A percentile compares a stretch with the other conserved stretches of the same genome.
These are phyloP conservation scores for Coemansia sp. DNA, from an alignment of 192 early-diverging fungal species.

Conservation along the genomic window DNA sequence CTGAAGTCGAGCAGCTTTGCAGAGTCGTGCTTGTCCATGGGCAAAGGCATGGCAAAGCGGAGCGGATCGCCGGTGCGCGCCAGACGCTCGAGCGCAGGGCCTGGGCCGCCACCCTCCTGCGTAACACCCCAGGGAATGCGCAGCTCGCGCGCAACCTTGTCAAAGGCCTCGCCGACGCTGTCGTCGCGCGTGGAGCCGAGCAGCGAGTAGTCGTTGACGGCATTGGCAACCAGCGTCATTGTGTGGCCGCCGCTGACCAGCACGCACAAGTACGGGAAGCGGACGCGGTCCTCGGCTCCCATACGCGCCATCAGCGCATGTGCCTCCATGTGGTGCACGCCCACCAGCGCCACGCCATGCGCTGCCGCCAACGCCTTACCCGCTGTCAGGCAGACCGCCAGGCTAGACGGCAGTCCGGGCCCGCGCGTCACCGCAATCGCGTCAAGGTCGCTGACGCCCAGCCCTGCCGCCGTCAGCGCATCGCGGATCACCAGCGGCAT, in stretches of 20 bases:
- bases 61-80: conserved; percentile 57
- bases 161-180: conserved; percentile 77
- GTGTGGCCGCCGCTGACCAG: conserved; percentile 80
- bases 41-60: conserved; percentile 56
- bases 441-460: conserved; percentile 61
- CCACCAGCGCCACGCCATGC: conserved; percentile 63
- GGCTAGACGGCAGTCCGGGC: conserved; percentile 68
- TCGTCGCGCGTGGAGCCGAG: conserved; percentile 72
- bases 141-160: conserved; percentile 72
- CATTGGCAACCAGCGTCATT: conserved; percentile 58
- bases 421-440: conserved; percentile 75
- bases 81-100: conserved; percentile 65
- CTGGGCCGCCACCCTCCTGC: conserved; percentile 65
- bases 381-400: conserved; percentile 68
- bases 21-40: conserved; percentile 60
- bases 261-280: conserved; percentile 69
- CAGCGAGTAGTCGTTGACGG: conserved; percentile 59
- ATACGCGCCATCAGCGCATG: conserved; percentile 77
- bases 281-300: conserved; percentile 18
- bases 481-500: conserved; percentile 63
- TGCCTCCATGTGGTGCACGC: conserved; percentile 85
- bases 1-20: conserved; percentile 61
- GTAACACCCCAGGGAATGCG: conserved; percentile 62
- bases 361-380: conserved; percentile 73
- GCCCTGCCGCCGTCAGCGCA: conserved; percentile 57